These are phyloP conservation scores for Xerocomellus dryophilus DNA, from an alignment of 768 basidiomycete genomes.

Conservation along the genomic window DNA sequence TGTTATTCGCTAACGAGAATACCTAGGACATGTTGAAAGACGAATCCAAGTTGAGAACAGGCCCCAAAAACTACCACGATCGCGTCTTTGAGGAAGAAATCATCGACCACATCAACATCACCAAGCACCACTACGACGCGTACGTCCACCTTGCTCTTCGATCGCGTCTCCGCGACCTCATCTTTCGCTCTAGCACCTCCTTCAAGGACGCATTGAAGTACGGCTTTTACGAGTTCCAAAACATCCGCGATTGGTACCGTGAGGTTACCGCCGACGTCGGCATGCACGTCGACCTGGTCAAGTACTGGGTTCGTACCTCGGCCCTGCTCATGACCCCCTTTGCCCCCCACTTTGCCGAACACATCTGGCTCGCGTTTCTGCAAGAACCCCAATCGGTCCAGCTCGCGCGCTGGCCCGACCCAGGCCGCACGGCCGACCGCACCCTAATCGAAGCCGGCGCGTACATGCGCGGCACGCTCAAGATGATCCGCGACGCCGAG, in stretches of 20 bases:
- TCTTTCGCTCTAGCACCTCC: slow-evolving; percentile 57
- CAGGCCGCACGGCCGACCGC: slow-evolving; percentile 55
- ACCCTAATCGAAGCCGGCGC: slow-evolving; percentile 65
- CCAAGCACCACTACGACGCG: slow-evolving; percentile 79
- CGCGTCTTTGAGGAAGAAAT: slow-evolving; percentile 88
- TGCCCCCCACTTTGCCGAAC: slow-evolving; percentile 92
- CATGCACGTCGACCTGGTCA: slow-evolving; percentile 88
- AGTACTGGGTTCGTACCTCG: slow-evolving; percentile 80
- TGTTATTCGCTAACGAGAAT: not conserved
- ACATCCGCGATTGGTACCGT: slow-evolving; percentile 92
- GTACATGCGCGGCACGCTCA: slow-evolving; percentile 91
- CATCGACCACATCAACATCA: slow-evolving; percentile 77
- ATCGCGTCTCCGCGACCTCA: not conserved
- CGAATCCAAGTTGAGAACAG: slow-evolving; percentile 66
- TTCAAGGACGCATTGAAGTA: slow-evolving; percentile 96
- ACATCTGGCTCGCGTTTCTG: slow-evolving; percentile 79
- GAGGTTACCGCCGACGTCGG: slow-evolving; percentile 85
- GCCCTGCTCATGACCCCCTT: slow-evolving; percentile 80
- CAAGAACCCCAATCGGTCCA: slow-evolving; percentile 77
- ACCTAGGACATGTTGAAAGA: slow-evolving; percentile 77
- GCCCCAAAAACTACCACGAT: slow-evolving; percentile 79
- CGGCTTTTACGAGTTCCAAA: slow-evolving; percentile 95
- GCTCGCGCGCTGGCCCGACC: slow-evolving; percentile 77
- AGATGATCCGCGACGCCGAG: slow-evolving; percentile 89
- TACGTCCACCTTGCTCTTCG: slow-evolving; percentile 40